Percentiles rank a stretch among this genome's conserved stretches.
Conservation (phyloP, 106 monocot species). For the Xerophyta viscosa region DNA sequence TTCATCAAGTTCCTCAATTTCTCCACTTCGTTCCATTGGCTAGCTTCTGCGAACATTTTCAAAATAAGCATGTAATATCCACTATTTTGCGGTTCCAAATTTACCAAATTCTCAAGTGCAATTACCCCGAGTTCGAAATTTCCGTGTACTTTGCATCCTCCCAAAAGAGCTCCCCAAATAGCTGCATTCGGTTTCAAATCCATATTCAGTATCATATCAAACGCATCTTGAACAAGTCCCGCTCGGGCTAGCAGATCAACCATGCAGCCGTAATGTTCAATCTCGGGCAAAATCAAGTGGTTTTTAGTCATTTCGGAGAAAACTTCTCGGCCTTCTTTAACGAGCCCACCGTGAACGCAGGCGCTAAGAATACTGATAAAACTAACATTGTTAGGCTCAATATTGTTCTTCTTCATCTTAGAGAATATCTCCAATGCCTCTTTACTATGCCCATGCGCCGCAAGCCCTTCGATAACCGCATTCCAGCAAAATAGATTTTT, state of each 20-base stretch:
- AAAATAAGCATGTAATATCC: neutral
- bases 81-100: neutral
- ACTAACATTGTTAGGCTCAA: conserved; percentile 37
- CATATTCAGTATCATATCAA: neutral
- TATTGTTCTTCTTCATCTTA: conserved; percentile 25
- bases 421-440: conserved; percentile 36
- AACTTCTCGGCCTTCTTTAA: conserved; percentile 37
- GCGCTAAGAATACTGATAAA: conserved; percentile 55
- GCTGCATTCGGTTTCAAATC: neutral
- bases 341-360: conserved; percentile 48
- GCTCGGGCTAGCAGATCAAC: conserved; percentile 56
- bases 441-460: conserved; percentile 33
- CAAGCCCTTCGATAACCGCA: conserved; percentile 50
- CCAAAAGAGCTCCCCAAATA: neutral
- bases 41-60: neutral
- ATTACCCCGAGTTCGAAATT: neutral
- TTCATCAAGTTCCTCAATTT: neutral
- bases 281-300: conserved; percentile 19
- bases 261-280: conserved; percentile 62
- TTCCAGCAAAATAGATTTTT: conserved; percentile 75
- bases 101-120: neutral
- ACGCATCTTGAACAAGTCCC: conserved; percentile 4
- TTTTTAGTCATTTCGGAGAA: conserved; percentile 32
- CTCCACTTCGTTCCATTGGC: neutral
- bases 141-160: neutral